Evolutionary conservation across 129 eudicot species (phyloP), one percentile per base, ranked within the genome.

Genomic region (Escallonia rubra): DNA sequence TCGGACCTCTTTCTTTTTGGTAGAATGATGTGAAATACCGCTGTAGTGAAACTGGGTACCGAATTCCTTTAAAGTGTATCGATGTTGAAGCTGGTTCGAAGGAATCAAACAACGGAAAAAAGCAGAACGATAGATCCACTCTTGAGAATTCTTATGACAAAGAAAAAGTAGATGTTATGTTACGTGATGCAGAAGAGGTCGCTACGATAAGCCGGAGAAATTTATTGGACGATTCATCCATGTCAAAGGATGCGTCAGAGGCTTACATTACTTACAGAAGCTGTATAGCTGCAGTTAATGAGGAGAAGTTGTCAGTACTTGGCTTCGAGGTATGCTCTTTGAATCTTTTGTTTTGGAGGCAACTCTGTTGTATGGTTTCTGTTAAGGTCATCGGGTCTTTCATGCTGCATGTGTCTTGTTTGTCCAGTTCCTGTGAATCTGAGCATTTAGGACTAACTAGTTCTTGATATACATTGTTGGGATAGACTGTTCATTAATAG

Each of bases 41-140:
- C 46, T 91, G 97, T 83, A 84, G 93, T 77, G 97, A 91, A 88
- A 91, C 97, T 65, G 97, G 93, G 58, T 91, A 85, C 65, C 97
- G 93, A 52, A 91, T 91, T 66, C 97, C 96, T 67, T 72, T 91
- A 65, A 85, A 77, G 74, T 91, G 97, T 73, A 74, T 53, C 39
- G 72, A 89, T 47, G 66, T 49, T 74, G 78, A 50, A 75, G 45
- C 70, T 64, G 73, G 48, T 4, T 69, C 66, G 5, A 80, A 87
- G 42, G 81, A 74, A 54, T 69, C 68, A 58, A 76, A 71, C 10
- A 60, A 51, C 8, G 53, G 74, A 61, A 75, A 79, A 66, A 46
- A n/a, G 73, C 73, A 73, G 47, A 75, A 88, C 65, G 78, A 73
- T 40, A 76, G 83, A 47, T 70, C 81, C 47, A 45, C 74, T 23